Base-by-base conservation (phyloP, 805 yeast species). In the Yarrowia deformans region DNA sequence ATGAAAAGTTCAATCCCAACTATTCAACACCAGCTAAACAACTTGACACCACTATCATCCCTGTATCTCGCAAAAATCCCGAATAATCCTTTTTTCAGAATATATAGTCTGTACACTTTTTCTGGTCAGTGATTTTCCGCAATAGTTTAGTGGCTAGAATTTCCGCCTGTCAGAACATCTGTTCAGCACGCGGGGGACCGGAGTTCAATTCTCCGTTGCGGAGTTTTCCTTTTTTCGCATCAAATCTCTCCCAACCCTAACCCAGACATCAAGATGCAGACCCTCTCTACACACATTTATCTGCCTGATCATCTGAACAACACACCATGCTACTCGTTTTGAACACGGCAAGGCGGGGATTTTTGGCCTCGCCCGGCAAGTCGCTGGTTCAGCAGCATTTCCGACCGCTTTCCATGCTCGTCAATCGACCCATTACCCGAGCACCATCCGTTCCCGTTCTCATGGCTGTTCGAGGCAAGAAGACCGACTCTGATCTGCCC, bases 111-210 rank as follows among this genome's bases (percentile, higher is more conserved):
- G 29, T 23, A 23, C 29, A 23, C 29, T 4, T 2, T 23, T 23
- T 23, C 4, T 23, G 29, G 3, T 23, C 29, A 4, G 4, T 23
- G 4, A 23, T 2, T 23, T 23, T 61, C 67, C 67, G 56, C 45
- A 75, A 77, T 77, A 77, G 79, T 77, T 77, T 77, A 77, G 78
- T 77, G 79, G 79, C 78, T 75, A 77, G 79, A 77, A 77, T 77
- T 73, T 73, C 78, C 79, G 79, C 78, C 78, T 77, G 79, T 77
- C 79, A 77, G 71, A 34, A 60, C 61, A 37, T 14, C 6, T 37
- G 61, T 55, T 55, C 61, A 55, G 61, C 61, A 40, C 61, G 61
- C 61, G 61, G 61, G 61, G 61, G 60, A 54, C 60, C 60, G 61
- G 61, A 55, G 61, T 55, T 55, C 61, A 55, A 55, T 55, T 55